These are phyloP conservation scores for Massarina eburnea DNA, from an alignment of 2,329 filamentous ascomycete species.

Conservation along the genomic window DNA sequence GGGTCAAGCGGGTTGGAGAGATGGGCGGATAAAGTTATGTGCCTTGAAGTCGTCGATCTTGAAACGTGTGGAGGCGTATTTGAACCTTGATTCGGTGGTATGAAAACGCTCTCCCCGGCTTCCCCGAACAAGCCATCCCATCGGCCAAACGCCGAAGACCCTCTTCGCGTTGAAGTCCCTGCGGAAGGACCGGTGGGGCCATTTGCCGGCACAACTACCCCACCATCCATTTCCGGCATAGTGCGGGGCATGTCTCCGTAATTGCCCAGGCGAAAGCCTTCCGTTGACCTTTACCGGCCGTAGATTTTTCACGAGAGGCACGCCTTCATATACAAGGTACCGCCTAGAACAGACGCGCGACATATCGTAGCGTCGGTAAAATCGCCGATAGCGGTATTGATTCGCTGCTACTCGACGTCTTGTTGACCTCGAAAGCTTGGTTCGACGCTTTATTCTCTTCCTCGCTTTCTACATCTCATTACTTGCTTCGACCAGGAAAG, in stretches of 20 bases:
- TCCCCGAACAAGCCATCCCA: neutral
- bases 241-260: slow-evolving; percentile 14
- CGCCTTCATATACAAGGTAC: slow-evolving; percentile 3
- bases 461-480: neutral
- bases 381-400: slow-evolving; percentile 1
- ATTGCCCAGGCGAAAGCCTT: slow-evolving; percentile 1
- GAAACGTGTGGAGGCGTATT: neutral
- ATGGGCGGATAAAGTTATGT: no score
- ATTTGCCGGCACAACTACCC: slow-evolving; percentile 18
- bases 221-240: slow-evolving; percentile 16
- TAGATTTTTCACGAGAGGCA: slow-evolving; percentile 1
- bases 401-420: no score
- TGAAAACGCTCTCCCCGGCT: neutral
- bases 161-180: no score
- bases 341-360: no score
- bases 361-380: neutral
- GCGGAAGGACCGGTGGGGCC: neutral
- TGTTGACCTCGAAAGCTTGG: no score
- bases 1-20: neutral
- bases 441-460: neutral
- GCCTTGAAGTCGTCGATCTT: neutral
- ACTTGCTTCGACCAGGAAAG: neutral
- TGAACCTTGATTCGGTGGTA: no score
- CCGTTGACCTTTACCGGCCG: slow-evolving; percentile 16
- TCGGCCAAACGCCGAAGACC: neutral